phyloP scores from a whole-genome alignment of 768 basidiomycete species.

The Pulveroboletus sp. region DNA sequence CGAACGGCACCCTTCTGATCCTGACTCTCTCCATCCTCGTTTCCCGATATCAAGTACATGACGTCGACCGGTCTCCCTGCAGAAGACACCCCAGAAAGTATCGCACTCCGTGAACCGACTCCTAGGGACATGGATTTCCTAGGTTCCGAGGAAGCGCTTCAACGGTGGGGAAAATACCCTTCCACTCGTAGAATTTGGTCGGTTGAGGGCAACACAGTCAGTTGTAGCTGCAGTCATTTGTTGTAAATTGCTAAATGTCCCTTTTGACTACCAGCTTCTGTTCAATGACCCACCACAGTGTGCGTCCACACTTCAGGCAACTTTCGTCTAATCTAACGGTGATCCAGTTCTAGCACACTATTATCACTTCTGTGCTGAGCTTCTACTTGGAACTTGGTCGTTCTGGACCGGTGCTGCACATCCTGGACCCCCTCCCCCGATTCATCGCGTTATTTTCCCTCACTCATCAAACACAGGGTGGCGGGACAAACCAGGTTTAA shows the following conservation, averaged over 20 bases:
- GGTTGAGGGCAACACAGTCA: slow-evolving; percentile 69
- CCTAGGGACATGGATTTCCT: slow-evolving; percentile 57
- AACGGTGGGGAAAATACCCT: slow-evolving; percentile 51
- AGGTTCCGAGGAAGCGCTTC: slow-evolving; percentile 51
- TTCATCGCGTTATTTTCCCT: slow-evolving; percentile 69
- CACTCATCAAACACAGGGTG: slow-evolving; percentile 55
- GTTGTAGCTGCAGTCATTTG: slow-evolving; percentile 14
- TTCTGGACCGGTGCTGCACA: slow-evolving; percentile 57
- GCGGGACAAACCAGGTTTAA: slow-evolving; percentile 77
- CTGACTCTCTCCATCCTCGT: slow-evolving; percentile 44
- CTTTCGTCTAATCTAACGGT: not conserved
- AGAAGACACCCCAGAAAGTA: slow-evolving; percentile 57
- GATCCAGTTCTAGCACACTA: slow-evolving; percentile 66
- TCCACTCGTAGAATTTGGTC: slow-evolving; percentile 57
- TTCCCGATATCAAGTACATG: slow-evolving; percentile 52
- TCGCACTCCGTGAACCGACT: slow-evolving; percentile 63
- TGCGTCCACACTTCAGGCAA: slow-evolving; percentile 10
- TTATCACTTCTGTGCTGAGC: slow-evolving; percentile 84
- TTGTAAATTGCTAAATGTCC: slow-evolving; percentile 1
- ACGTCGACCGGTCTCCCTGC: slow-evolving; percentile 63
- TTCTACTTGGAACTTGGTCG: slow-evolving; percentile 70
- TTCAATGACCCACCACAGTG: slow-evolving; percentile 69
- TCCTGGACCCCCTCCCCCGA: slow-evolving; percentile 42
- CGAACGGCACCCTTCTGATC: slow-evolving; percentile 75
- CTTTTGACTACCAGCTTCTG: slow-evolving; percentile 36